Base-by-base conservation (phyloP, 805 yeast species). In the Cyberlindnera maritima region DNA sequence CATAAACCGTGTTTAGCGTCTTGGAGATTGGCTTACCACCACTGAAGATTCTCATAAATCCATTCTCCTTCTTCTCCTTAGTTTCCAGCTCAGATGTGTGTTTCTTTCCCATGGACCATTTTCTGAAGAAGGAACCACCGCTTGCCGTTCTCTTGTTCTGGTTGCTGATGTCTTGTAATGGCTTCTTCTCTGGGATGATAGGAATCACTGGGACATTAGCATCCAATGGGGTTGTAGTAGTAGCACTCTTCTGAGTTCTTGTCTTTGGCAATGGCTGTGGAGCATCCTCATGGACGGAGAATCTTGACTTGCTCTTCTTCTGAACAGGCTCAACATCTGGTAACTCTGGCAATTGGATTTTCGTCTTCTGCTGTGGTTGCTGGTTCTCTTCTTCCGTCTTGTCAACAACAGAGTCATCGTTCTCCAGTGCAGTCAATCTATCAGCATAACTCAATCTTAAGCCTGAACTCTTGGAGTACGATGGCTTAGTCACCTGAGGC, bases 391-490 rank as follows among this genome's bases (percentile, higher is more conserved):
- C 53, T 20, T 39, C 41, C 20, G 43, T 42, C 29, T 50, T 50
- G 13, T 41, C 47, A 40, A 43, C 44, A 33, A 44, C 39, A 39
- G 41, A 35, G 38, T 23, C 35, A 15, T 21, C 17, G 19, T 13
- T 32, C 31, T 50, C 48, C 36, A 55, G 50, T 2, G 57, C 61
- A 29, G 60, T 61, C 41, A 67, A 61, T 52, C 74, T 64, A 51
- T 71, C 74, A 37, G 74, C 71, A 49, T 62, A 68, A 49, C 67
- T 68, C 44, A 70, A 48, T 51, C 68, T 70, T 43, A 68, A 36
- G 3, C 62, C 57, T 46, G 57, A 29, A 25, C 29, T 3, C 44
- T 44, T 49, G 23, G 45, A 41, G 20, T 47, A 43, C 11, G 48
- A 45, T 5, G 45, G 38, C 9, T 43, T 40, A 11, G 46, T 37